These are phyloP conservation scores for Colletotrichum navitas DNA, from an alignment of 2,329 filamentous ascomycete species.

Conservation along the genomic window DNA sequence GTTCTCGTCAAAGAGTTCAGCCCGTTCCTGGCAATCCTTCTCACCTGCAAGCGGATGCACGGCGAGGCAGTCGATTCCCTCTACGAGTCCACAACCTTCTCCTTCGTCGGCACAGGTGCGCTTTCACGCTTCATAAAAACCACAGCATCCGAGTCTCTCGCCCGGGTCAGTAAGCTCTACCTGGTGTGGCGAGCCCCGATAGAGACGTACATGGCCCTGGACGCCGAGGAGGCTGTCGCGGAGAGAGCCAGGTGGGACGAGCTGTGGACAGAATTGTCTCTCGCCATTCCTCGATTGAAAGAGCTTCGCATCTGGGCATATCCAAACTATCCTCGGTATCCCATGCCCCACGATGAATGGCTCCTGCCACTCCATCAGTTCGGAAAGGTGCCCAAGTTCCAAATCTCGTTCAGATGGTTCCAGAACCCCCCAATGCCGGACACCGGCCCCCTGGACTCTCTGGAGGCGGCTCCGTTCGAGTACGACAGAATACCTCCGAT, in stretches of 20 bases:
- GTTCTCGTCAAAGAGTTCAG: slow-evolving; percentile 35
- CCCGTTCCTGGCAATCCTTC: slow-evolving; percentile 32
- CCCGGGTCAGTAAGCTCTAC: slow-evolving; percentile 16
- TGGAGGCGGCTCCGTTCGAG: slow-evolving; percentile 29
- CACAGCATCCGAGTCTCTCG: not conserved
- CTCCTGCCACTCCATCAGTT: slow-evolving; percentile 28
- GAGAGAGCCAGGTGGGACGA: slow-evolving; percentile 18
- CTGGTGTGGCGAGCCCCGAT: slow-evolving; percentile 30
- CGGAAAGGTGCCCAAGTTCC: slow-evolving; percentile 17
- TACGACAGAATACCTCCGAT: slow-evolving; percentile 25
- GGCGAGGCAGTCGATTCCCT: slow-evolving; percentile 33
- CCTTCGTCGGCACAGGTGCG: slow-evolving; percentile 41
- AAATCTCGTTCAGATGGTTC: slow-evolving; percentile 29
- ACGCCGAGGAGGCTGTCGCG: slow-evolving; percentile 10
- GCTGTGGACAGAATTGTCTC: slow-evolving; percentile 3
- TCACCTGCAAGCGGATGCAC: slow-evolving; percentile 37
- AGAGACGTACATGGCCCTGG: slow-evolving; percentile 25
- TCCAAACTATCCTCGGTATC: slow-evolving; percentile 30
- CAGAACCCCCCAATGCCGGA: slow-evolving; percentile 14
- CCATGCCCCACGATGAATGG: slow-evolving; percentile 36
- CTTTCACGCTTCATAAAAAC: slow-evolving; percentile 23
- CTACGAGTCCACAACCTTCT: slow-evolving; percentile 28
- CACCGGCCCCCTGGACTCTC: slow-evolving; percentile 19
- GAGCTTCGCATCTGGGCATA: slow-evolving; percentile 33
- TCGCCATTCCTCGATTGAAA: slow-evolving; percentile 14